These are phyloP conservation scores for Dryadomyces sulphureus DNA, from an alignment of 2,329 filamentous ascomycete genomes.

Conservation along the genomic window DNA sequence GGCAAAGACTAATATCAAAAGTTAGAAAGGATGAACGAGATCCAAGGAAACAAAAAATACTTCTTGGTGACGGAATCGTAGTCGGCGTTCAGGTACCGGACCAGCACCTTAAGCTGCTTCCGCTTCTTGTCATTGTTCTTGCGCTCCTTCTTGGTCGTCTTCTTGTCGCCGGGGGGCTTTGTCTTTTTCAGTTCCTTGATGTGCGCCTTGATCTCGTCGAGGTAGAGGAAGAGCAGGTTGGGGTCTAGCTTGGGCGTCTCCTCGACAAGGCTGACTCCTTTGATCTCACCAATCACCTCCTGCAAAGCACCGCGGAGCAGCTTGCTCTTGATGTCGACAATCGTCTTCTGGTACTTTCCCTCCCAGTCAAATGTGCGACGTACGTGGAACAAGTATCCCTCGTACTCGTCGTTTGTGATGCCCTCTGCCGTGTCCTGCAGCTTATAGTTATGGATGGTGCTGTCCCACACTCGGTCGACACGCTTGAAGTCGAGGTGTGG, in stretches of 20 bases:
- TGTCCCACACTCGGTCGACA: conserved; percentile 41
- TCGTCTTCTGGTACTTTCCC: conserved; percentile 57
- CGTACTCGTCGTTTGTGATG: conserved; percentile 40
- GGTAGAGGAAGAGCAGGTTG: conserved; percentile 59
- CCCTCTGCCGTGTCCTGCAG: conserved; percentile 38
- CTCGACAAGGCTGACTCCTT: conserved; percentile 65
- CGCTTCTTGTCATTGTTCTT: conserved; percentile 44
- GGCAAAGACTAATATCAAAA: conserved; percentile 44
- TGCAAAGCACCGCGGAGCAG: conserved; percentile 55
- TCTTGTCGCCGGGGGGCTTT: conserved; percentile 31
- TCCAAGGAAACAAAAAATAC: not conserved
- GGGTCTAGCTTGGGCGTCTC: conserved; percentile 61
- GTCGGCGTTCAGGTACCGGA: conserved; percentile 41
- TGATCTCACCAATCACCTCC: conserved; percentile 61
- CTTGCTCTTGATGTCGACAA: conserved; percentile 78
- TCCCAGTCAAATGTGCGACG: conserved; percentile 73
- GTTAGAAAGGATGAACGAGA: not conserved
- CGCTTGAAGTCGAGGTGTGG: conserved; percentile 28
- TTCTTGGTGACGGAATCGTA: conserved; percentile 31
- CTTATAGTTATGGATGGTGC: conserved; percentile 32
- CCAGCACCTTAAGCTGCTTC: conserved; percentile 47
- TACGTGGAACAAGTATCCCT: conserved; percentile 72
- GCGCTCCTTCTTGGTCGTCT: conserved; percentile 45
- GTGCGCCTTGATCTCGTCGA: conserved; percentile 57
- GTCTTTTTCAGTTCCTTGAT: conserved; percentile 50